Evolutionary conservation across 345 rosid genomes (phyloP).

Genomic region (Melastoma malabathricum): DNA sequence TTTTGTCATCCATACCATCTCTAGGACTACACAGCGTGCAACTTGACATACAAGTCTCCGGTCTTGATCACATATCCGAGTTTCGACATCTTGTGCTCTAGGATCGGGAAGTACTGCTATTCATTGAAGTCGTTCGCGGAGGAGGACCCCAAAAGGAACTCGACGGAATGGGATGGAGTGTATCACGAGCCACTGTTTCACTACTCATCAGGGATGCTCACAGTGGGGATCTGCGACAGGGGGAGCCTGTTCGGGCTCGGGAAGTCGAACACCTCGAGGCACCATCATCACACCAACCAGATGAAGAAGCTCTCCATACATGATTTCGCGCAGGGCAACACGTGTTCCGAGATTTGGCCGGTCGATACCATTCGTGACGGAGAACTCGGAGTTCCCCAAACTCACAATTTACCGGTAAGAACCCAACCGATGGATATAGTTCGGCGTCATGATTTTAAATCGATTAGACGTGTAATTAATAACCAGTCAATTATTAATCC

Average conservation of each 20-base stretch:
- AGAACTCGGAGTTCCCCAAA: constrained; percentile 48
- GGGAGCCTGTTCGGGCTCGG: constrained; percentile 80
- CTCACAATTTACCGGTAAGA: constrained; percentile 47
- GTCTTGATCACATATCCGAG: constrained; percentile 63
- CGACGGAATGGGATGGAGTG: constrained; percentile 45
- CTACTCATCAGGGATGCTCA: constrained; percentile 84
- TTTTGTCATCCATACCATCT: constrained; percentile 76
- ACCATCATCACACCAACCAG: constrained; percentile 82
- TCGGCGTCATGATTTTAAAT: no score
- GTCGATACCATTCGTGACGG: constrained; percentile 60
- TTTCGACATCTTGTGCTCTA: constrained; percentile 59
- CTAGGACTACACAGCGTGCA: constrained; percentile 61
- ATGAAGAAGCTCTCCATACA: constrained; percentile 68
- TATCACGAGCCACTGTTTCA: constrained; percentile 79
- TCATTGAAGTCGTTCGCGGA: constrained; percentile 48
- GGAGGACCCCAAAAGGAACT: constrained; percentile 23
- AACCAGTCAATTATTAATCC: no score
- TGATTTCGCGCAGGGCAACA: constrained; percentile 78
- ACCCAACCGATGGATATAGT: no score
- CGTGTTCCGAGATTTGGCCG: constrained; percentile 51
- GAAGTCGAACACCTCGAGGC: constrained; percentile 50
- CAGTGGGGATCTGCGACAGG: constrained; percentile 63
- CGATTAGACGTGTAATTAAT: no score
- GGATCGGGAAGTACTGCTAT: constrained; percentile 80
- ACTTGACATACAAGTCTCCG: constrained; percentile 38